Evolutionary conservation across 2,329 filamentous ascomycete species (phyloP).

Genomic region (Apiospora malaysiana): DNA sequence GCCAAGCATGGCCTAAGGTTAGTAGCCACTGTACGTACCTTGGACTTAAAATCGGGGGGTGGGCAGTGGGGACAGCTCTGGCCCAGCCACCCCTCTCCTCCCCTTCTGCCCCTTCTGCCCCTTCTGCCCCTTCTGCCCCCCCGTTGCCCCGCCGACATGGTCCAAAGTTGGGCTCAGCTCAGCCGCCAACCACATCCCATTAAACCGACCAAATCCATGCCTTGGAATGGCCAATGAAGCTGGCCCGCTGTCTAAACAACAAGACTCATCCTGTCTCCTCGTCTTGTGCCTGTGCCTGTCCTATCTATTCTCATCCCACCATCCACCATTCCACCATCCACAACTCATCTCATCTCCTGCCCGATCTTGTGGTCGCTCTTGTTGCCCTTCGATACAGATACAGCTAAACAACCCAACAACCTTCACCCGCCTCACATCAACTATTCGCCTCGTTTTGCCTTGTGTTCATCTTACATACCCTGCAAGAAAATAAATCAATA

Average conservation of each 20-base stretch:
- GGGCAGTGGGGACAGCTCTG: not conserved
- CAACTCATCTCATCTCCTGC: not conserved
- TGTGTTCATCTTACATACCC: constrained; percentile 22
- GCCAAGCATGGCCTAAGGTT: not conserved
- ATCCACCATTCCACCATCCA: not conserved
- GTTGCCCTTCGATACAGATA: constrained; percentile 13
- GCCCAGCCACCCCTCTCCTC: not conserved
- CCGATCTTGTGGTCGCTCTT: not conserved
- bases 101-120: constrained; percentile 15
- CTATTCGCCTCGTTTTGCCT: constrained; percentile 25
- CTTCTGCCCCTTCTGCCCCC: not conserved
- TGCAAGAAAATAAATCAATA: not conserved
- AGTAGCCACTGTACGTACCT: not conserved
- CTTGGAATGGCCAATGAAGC: constrained; percentile 11
- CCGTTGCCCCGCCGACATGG: constrained; percentile 23
- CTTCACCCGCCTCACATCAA: constrained; percentile 25
- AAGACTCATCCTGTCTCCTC: not conserved
- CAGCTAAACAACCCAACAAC: not conserved
- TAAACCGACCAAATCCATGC: not conserved
- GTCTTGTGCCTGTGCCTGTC: not conserved
- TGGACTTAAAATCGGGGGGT: not conserved
- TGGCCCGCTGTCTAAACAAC: constrained; percentile 6
- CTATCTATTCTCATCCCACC: not conserved
- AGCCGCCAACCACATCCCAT: constrained; percentile 20
- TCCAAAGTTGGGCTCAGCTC: constrained; percentile 18